A percentile compares a stretch with the other conserved stretches of the same genome.
Evolutionary conservation across 805 yeast species (phyloP).

Genomic region (Schwanniomyces yamadae): DNA sequence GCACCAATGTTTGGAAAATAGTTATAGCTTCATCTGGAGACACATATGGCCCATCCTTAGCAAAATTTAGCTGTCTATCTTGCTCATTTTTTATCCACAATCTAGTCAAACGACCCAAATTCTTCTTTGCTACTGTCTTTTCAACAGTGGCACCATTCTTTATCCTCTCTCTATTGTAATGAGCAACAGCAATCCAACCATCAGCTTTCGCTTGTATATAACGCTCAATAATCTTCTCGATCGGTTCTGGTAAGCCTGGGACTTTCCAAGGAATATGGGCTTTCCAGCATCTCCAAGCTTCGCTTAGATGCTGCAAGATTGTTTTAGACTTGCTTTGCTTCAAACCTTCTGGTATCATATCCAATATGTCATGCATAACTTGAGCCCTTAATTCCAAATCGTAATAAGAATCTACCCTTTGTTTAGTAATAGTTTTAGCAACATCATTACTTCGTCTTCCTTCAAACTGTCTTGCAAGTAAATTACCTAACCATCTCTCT

Average conservation of each 20-base stretch:
- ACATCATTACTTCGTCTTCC: conserved; percentile 91
- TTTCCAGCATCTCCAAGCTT: conserved; percentile 99
- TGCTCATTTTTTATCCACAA: conserved; percentile 93
- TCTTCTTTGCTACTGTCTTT: conserved; percentile 90
- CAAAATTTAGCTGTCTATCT: conserved; percentile 76
- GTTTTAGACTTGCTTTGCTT: conserved; percentile 84
- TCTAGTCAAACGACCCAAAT: conserved; percentile 86
- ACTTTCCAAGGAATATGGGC: conserved; percentile 98
- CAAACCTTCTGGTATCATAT: conserved; percentile 95
- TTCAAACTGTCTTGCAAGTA: conserved; percentile 89
- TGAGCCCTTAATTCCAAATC: conserved; percentile 91
- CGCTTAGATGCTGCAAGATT: conserved; percentile 88
- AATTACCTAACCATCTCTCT: conserved; percentile 93
- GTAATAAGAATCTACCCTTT: conserved; percentile 90
- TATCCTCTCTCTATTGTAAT: conserved; percentile 85
- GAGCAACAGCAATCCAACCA: conserved; percentile 94
- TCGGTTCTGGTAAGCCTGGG: conserved; percentile 91
- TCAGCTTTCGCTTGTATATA: conserved; percentile 95
- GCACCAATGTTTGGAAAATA: conserved; percentile 81
- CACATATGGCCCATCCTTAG: conserved; percentile 83
- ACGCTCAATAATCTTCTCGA: conserved; percentile 80
- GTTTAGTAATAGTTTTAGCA: conserved; percentile 93
- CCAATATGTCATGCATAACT: conserved; percentile 92
- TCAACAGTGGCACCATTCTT: conserved; percentile 89
- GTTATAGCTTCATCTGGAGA: conserved; percentile 86